Base-by-base conservation (phyloP, 768 basidiomycete species). In the Termitomyces titanicus region DNA sequence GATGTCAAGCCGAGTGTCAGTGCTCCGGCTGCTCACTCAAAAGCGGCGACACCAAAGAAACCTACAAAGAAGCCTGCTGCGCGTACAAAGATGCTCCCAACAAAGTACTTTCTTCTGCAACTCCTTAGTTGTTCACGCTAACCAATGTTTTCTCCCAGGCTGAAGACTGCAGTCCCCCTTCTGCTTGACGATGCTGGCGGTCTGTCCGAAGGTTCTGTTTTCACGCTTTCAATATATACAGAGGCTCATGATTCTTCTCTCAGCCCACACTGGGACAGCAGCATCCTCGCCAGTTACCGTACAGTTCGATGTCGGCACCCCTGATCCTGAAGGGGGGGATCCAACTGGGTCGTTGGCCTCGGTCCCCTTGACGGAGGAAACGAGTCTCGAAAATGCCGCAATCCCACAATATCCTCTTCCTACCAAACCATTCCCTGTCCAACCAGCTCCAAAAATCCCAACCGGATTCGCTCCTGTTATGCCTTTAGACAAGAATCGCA, bases 391-490 rank as follows among this genome's bases (percentile, higher is more conserved):
- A 49, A 80, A 72, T 50, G 73, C 79, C 18, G 80, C 89, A 1
- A 75, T 88, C 2, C 90, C 90, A 3, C 70, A 85, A 27, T 92
- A 91, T 59, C 88, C 90, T 1, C 79, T 92, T 22, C 89, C 90
- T 12, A 79, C 84, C n/a, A 90, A 88, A 68, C 88, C 89, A 0
- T 91, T 91, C 72, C 84, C 88, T 0, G 90, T 92, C 12, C 88
- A 89, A 61, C 85, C 83, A 29, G 84, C 89, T 2, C 82, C 81
- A 0, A 92, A 91, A 72, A 85, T 92, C n/a, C 73, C 75, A 17
- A 79, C 86, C 6, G 88, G 89, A 11, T 85, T 87, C 60, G 88
- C 89, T 12, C 83, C 88, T 0, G 66, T 79, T 27, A 67, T 87
- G 37, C 77, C 86, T 40, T 74, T 92, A 24, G 90, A 92, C 65